Conservation (phyloP, 2,329 filamentous ascomycete species). For the Nakataea oryzae region DNA sequence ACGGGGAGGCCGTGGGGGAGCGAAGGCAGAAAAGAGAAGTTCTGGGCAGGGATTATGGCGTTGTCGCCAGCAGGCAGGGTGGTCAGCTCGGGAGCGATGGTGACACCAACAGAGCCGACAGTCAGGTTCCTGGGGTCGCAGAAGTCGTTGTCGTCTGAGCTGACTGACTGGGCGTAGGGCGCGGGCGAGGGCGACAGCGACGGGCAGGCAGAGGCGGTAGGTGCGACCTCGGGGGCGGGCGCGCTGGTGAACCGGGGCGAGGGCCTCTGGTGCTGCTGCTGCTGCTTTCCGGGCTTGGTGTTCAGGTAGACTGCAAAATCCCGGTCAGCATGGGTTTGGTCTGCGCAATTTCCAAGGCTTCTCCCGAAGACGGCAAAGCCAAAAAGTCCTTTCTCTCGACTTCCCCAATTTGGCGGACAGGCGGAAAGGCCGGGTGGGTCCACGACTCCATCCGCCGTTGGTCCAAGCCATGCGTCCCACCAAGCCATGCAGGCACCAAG, state of each 20-base stretch:
- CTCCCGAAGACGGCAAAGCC: background rate
- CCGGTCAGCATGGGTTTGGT: background rate
- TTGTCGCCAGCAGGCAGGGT: constrained; percentile 55
- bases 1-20: constrained; percentile 51
- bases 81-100: constrained; percentile 50
- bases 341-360: background rate
- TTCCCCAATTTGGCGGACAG: background rate
- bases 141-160: constrained; percentile 69
- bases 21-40: constrained; percentile 44
- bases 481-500: background rate
- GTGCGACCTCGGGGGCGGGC: constrained; percentile 20
- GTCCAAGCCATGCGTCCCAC: background rate
- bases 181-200: constrained; percentile 82
- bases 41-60: constrained; percentile 1
- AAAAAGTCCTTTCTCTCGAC: background rate
- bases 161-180: constrained; percentile 60
- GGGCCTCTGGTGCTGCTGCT: constrained; percentile 55
- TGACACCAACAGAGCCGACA: constrained; percentile 46
- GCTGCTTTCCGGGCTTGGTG: constrained; percentile 23
- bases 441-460: background rate
- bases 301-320: constrained; percentile 33
- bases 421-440: background rate
- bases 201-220: constrained; percentile 55
- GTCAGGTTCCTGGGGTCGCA: constrained; percentile 88
- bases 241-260: constrained; percentile 33